Evolutionary conservation across 768 basidiomycete genomes (phyloP).

Genomic region (Lentinula raphanica): DNA sequence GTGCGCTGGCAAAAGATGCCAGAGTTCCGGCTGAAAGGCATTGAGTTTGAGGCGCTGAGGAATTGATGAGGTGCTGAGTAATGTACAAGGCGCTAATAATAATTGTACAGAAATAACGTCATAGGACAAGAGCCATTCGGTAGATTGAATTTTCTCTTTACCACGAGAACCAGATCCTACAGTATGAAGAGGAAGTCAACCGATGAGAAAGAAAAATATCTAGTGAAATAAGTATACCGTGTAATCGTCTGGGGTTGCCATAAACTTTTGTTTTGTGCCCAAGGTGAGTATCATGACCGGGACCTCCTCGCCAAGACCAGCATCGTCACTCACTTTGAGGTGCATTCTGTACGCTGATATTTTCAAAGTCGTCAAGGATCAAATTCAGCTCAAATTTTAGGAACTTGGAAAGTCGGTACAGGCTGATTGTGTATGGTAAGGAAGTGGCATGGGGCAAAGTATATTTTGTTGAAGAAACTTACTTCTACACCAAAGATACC

Average conservation of each 20-base stretch:
- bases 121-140: background rate
- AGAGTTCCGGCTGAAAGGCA: too few species aligned
- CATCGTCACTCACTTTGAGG: background rate
- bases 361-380: too few species aligned
- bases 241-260: background rate
- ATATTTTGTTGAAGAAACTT: too few species aligned
- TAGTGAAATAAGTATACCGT: background rate
- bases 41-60: too few species aligned
- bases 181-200: background rate
- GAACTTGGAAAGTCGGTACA: too few species aligned
- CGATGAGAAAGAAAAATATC: background rate
- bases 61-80: too few species aligned
- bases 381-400: too few species aligned
- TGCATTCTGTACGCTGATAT: background rate
- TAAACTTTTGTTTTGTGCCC: conserved; percentile 1
- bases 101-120: too few species aligned
- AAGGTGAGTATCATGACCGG: background rate
- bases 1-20: too few species aligned
- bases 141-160: background rate
- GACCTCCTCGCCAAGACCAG: background rate
- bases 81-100: too few species aligned
- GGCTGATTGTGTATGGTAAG: too few species aligned
- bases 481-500: conserved; percentile 88
- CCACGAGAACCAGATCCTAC: background rate
- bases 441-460: too few species aligned